A percentile compares a stretch with the other conserved stretches of the same genome.
Evolutionary conservation across 768 basidiomycete species (phyloP).

Genomic region (Scleroderma citrinum): DNA sequence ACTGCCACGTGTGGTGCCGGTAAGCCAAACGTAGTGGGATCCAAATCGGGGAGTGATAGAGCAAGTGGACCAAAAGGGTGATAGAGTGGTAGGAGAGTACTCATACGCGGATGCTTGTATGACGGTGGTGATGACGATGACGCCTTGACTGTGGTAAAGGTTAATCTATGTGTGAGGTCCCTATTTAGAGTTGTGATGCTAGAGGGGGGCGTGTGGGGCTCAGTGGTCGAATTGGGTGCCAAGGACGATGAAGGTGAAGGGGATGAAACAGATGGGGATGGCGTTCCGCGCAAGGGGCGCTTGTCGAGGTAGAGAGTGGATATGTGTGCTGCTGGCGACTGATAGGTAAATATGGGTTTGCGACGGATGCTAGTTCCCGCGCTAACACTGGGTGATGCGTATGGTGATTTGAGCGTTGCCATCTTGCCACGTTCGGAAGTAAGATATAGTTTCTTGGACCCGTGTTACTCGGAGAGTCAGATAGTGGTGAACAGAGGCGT

Average conservation of each 20-base stretch:
- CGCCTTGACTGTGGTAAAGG: background rate
- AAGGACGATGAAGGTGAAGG: background rate
- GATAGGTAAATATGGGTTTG: background rate
- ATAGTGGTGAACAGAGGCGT: background rate
- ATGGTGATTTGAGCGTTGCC: background rate
- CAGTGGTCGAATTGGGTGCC: background rate
- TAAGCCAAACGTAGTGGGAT: constrained; percentile 52
- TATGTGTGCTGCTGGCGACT: background rate
- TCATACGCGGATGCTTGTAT: constrained; percentile 16
- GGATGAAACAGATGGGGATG: background rate
- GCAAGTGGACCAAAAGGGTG: constrained; percentile 62
- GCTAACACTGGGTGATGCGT: background rate
- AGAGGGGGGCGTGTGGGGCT: background rate
- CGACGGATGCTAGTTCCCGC: background rate
- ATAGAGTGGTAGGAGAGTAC: constrained; percentile 53
- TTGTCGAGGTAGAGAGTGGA: background rate
- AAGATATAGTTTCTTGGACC: background rate
- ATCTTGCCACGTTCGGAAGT: background rate
- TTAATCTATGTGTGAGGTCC: background rate
- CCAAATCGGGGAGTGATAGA: constrained; percentile 58
- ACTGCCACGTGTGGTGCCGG: constrained; percentile 37
- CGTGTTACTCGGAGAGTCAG: background rate
- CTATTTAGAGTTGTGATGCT: background rate
- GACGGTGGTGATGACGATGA: background rate
- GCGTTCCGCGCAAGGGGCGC: background rate